Conservation (phyloP, 305 asterid genomes). For the Solanum hybrid region DNA sequence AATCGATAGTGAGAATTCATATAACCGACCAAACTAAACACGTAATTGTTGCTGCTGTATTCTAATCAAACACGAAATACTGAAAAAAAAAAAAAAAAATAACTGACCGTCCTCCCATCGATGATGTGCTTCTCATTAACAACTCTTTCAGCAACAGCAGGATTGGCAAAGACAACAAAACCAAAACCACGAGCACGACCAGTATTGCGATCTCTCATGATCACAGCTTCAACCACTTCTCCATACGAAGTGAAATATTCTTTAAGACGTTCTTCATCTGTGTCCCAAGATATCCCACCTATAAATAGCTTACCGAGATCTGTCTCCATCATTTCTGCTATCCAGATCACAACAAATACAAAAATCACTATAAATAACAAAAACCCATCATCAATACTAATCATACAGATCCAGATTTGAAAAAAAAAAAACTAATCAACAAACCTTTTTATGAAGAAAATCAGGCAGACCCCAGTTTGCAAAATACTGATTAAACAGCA, state of each 20-base stretch:
- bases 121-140: constrained; percentile 59
- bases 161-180: constrained; percentile 50
- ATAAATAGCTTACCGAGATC: constrained; percentile 64
- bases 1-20: neutral
- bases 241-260: constrained; percentile 58
- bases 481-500: constrained; percentile 23
- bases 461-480: constrained; percentile 30
- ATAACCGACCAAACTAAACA: neutral
- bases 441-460: constrained; percentile 38
- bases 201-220: constrained; percentile 66
- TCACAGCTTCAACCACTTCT: constrained; percentile 57
- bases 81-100: neutral
- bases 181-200: constrained; percentile 75
- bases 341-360: neutral
- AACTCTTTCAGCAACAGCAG: constrained; percentile 51
- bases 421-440: neutral
- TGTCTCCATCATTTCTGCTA: constrained; percentile 43
- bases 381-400: neutral
- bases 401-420: constrained; percentile 28
- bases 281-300: constrained; percentile 76
- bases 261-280: constrained; percentile 55
- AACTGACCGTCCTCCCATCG: constrained; percentile 61
- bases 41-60: neutral
- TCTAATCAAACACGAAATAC: neutral
- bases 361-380: neutral